phyloP scores from a whole-genome alignment of 2,329 filamentous ascomycete species.

The Aspergillus sp. region DNA sequence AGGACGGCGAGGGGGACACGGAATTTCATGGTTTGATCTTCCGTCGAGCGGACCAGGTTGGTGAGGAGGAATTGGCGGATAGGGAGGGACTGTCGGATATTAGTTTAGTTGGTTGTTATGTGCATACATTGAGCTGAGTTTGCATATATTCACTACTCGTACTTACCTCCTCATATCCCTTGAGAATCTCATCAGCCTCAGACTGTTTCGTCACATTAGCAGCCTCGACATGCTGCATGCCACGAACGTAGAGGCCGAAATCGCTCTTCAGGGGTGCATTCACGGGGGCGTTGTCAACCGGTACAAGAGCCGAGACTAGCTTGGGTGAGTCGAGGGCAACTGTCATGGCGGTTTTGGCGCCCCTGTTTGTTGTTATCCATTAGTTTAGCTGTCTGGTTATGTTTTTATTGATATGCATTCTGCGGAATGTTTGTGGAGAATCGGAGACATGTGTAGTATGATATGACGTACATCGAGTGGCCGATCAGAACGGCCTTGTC shows the following conservation, averaged over 20 bases:
- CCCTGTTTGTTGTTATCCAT: conserved; percentile 53
- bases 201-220: conserved; percentile 66
- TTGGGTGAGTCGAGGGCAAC: conserved; percentile 72
- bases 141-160: neutral
- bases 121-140: too few species aligned
- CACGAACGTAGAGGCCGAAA: conserved; percentile 78
- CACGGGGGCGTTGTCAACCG: conserved; percentile 90
- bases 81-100: conserved; percentile 56
- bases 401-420: neutral
- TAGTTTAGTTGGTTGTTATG: too few species aligned
- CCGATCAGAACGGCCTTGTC: conserved; percentile 76
- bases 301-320: conserved; percentile 69
- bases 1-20: conserved; percentile 76
- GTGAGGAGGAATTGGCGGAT: conserved; percentile 91
- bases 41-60: conserved; percentile 66
- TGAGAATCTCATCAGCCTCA: conserved; percentile 78
- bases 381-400: neutral
- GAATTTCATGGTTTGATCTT: conserved; percentile 65
- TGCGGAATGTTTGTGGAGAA: too few species aligned
- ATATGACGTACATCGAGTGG: conserved; percentile 75
- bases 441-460: neutral
- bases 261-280: conserved; percentile 72
- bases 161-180: conserved; percentile 68
- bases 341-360: conserved; percentile 90
- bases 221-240: conserved; percentile 79